phyloP scores from a whole-genome alignment of 2,329 filamentous ascomycete species.

The Fusarium heterosporum region DNA sequence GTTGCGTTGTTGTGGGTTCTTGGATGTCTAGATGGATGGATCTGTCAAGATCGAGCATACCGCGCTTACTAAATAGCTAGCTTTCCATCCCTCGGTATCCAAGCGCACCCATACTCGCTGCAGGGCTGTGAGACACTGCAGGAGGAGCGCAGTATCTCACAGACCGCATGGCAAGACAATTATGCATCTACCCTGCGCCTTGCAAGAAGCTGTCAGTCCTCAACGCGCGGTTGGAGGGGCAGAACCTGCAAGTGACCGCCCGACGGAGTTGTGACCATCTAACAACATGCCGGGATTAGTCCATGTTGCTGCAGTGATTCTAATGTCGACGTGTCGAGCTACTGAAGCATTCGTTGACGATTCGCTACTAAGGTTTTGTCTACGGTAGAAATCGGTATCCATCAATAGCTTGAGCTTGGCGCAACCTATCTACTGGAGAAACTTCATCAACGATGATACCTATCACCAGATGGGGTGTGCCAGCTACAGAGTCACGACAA shows the following conservation, averaged over 20 bases:
- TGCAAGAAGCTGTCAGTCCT: constrained; percentile 31
- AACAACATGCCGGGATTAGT: constrained; percentile 31
- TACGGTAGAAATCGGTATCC: constrained; percentile 26
- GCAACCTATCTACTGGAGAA: constrained; percentile 20
- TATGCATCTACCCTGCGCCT: constrained; percentile 33
- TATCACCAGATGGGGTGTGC: constrained; percentile 25
- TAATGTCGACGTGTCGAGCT: constrained; percentile 24
- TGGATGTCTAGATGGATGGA: constrained; percentile 17
- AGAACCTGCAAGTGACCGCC: constrained; percentile 33
- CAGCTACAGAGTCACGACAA: constrained; percentile 11
- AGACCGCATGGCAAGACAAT: constrained; percentile 26
- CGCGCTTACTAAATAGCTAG: constrained; percentile 16
- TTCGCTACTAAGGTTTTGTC: constrained; percentile 30
- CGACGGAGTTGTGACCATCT: constrained; percentile 21
- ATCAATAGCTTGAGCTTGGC: constrained; percentile 32
- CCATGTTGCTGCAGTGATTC: constrained; percentile 42
- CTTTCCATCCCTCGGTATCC: constrained; percentile 7
- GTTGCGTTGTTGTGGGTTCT: constrained; percentile 19
- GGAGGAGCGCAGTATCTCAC: constrained; percentile 7
- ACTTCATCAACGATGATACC: constrained; percentile 24
- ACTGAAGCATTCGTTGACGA: constrained; percentile 18
- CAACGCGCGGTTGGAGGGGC: constrained; percentile 18
- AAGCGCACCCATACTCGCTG: constrained; percentile 12
- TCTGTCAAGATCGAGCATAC: constrained; percentile 31
- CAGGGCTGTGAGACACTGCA: constrained; percentile 12